Evolutionary conservation across 148 eudicot species (phyloP).

Genomic region (Heliamphora exappendiculata): DNA sequence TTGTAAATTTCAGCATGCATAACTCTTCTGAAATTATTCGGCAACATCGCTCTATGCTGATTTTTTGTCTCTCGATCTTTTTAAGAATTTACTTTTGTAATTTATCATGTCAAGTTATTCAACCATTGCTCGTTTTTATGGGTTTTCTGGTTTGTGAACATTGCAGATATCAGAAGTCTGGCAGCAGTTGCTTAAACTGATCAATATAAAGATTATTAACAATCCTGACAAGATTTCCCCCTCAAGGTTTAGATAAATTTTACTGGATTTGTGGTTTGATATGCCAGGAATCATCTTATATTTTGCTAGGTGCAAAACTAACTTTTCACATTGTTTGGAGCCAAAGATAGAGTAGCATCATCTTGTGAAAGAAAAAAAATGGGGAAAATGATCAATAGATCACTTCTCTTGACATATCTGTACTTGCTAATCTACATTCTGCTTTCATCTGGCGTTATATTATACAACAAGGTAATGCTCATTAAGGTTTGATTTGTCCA

Average conservation of each 20-base stretch:
- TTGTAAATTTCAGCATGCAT: not conserved
- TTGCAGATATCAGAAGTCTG: conserved; percentile 11
- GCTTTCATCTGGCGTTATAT: conserved; percentile 93
- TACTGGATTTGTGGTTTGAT: not conserved
- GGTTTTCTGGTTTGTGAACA: not conserved
- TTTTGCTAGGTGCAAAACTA: not conserved
- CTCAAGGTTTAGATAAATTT: not conserved
- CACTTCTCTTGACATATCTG: conserved; percentile 65
- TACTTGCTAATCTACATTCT: conserved; percentile 76
- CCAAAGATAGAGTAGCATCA: not conserved
- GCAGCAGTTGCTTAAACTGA: not conserved
- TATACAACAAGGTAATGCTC: conserved; percentile 77
- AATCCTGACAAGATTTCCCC: conserved; percentile 7
- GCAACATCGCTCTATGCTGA: not conserved
- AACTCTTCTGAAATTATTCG: not conserved
- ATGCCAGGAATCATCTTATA: conserved; percentile 7
- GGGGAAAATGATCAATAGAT: conserved; percentile 52
- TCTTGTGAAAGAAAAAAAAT: conserved; percentile 10
- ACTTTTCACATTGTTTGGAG: conserved; percentile 8
- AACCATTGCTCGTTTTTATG: not conserved
- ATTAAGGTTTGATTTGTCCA: not conserved
- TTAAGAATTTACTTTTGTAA: not conserved
- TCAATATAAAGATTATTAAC: not conserved
- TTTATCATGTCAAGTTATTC: not conserved
- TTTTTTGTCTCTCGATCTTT: not conserved